A percentile compares a stretch with the other conserved stretches of the same genome.
phyloP scores from a whole-genome alignment of 2,329 filamentous ascomycete species.

The Orbilia quercus region DNA sequence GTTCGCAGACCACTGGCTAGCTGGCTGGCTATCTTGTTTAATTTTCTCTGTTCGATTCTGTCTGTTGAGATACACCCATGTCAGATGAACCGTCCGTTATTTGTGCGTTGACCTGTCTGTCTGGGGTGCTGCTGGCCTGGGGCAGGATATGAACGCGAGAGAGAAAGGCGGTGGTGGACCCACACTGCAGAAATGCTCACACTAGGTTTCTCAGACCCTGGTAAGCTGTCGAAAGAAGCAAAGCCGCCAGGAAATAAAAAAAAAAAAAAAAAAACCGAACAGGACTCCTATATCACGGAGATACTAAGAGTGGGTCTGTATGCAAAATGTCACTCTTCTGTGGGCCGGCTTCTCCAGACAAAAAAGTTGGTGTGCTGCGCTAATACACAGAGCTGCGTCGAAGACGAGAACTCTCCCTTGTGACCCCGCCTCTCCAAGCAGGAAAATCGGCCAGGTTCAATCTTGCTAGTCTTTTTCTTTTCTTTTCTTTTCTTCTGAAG shows the following conservation, averaged over 20 bases:
- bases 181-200: slow-evolving; percentile 54
- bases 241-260: slow-evolving; percentile 26
- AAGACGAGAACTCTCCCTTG: slow-evolving; percentile 45
- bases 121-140: slow-evolving; percentile 53
- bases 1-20: not conserved
- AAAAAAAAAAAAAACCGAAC: slow-evolving; percentile 45
- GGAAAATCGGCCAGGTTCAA: slow-evolving; percentile 34
- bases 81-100: slow-evolving; percentile 53
- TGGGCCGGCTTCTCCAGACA: slow-evolving; percentile 48
- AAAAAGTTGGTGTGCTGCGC: slow-evolving; percentile 55
- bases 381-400: slow-evolving; percentile 16
- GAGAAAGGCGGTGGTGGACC: no score
- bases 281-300: slow-evolving; percentile 50
- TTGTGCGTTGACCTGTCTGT: slow-evolving; percentile 57
- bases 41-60: slow-evolving; percentile 24
- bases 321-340: slow-evolving; percentile 55
- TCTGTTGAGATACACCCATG: slow-evolving; percentile 38
- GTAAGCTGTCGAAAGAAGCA: slow-evolving; percentile 50
- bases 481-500: slow-evolving; percentile 13
- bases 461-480: slow-evolving; percentile 12
- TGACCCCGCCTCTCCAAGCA: slow-evolving; percentile 50
- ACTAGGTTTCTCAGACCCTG: slow-evolving; percentile 57
- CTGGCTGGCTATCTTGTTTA: slow-evolving; percentile 26
- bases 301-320: slow-evolving; percentile 50
- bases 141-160: no score